phyloP scores from a whole-genome alignment of 2,329 filamentous ascomycete genomes.

The Torrubiella hemipterigena region DNA sequence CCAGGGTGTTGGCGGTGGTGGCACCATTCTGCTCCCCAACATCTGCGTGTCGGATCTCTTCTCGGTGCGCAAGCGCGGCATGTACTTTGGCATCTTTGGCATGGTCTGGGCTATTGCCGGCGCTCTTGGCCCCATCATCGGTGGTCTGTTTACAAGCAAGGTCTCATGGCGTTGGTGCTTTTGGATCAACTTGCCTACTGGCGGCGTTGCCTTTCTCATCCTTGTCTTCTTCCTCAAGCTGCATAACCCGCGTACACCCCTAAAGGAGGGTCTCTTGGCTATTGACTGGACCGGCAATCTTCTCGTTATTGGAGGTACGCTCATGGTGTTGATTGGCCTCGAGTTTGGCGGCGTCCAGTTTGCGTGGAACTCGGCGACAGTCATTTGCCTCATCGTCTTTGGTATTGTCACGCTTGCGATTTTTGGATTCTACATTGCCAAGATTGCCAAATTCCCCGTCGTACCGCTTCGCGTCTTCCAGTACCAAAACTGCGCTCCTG shows the following conservation, averaged over 20 bases:
- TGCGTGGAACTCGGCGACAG: slow-evolving; percentile 64
- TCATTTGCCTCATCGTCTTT: slow-evolving; percentile 69
- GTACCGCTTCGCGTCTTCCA: slow-evolving; percentile 65
- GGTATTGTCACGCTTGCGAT: slow-evolving; percentile 49
- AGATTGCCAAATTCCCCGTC: slow-evolving; percentile 62
- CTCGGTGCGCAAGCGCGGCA: slow-evolving; percentile 35
- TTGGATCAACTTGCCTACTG: slow-evolving; percentile 48
- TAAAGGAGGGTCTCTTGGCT: slow-evolving; percentile 49
- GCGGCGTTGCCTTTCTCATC: slow-evolving; percentile 32
- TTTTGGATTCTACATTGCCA: slow-evolving; percentile 64
- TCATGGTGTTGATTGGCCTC: slow-evolving; percentile 79
- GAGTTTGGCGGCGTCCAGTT: slow-evolving; percentile 69
- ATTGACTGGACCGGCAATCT: slow-evolving; percentile 46
- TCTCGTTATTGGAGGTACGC: slow-evolving; percentile 60
- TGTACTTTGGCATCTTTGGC: slow-evolving; percentile 41
- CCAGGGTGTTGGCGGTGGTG: slow-evolving; percentile 45
- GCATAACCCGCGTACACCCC: slow-evolving; percentile 53
- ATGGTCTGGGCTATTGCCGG: slow-evolving; percentile 53
- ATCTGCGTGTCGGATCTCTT: slow-evolving; percentile 46
- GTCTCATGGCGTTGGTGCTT: slow-evolving; percentile 61
- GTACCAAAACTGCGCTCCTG: slow-evolving; percentile 51
- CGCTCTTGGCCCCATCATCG: slow-evolving; percentile 53
- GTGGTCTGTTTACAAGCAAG: slow-evolving; percentile 53
- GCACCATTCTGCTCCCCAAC: slow-evolving; percentile 45
- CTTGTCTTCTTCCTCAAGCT: slow-evolving; percentile 53